A percentile compares a stretch with the other conserved stretches of the same genome.
Conservation (phyloP, 139 green algal species). For the Parachlorella kessleri region DNA sequence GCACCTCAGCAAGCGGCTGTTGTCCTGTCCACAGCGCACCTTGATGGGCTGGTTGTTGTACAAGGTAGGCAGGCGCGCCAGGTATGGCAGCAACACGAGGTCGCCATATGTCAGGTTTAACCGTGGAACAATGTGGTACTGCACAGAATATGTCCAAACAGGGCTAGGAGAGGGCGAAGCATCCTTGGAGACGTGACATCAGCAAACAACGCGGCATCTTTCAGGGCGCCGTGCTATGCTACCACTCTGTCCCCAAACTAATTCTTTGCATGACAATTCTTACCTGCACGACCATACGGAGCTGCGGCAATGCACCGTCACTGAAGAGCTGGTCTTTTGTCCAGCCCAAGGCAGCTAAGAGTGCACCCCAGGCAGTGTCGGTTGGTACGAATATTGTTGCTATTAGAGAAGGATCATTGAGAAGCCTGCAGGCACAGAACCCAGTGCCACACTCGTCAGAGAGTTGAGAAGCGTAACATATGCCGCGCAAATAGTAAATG, state of each 20-base stretch:
- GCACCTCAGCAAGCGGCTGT: background rate
- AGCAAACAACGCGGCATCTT: too few relatives aligned
- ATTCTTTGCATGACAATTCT: background rate
- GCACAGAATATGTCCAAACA: too few relatives aligned
- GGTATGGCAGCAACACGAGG: background rate
- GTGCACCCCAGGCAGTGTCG: background rate
- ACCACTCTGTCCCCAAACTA: background rate
- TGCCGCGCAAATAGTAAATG: background rate
- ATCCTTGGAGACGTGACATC: too few relatives aligned
- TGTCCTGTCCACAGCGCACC: background rate
- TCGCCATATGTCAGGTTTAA: background rate
- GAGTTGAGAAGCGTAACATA: background rate
- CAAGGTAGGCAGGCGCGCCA: background rate
- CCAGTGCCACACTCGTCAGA: background rate
- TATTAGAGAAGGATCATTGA: background rate
- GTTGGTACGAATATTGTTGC: background rate
- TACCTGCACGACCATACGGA: background rate
- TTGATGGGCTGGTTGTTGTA: background rate
- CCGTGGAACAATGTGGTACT: slow-evolving; percentile 2
- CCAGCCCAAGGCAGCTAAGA: background rate
- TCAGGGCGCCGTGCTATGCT: too few relatives aligned
- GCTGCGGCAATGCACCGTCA: background rate
- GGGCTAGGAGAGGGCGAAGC: background rate
- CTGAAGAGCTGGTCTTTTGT: background rate
- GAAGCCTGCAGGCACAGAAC: background rate